Evolutionary conservation across 768 basidiomycete genomes (phyloP).

Genomic region (Rhizopogon roseolus): DNA sequence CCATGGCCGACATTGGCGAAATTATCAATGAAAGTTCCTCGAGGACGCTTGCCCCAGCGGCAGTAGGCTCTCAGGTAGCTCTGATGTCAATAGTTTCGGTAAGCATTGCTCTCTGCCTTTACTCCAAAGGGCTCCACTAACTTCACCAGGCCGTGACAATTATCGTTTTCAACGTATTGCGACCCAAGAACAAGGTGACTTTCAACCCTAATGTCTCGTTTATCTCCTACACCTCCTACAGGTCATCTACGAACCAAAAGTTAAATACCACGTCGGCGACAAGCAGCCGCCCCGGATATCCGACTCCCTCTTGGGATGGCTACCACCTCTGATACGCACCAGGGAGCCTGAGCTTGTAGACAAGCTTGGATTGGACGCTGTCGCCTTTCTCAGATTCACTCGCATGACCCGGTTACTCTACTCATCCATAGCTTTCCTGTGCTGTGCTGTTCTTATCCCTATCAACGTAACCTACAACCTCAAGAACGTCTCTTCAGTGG

Average conservation of each 20-base stretch:
- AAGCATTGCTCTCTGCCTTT: slow-evolving; percentile 27
- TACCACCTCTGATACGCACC: slow-evolving; percentile 77
- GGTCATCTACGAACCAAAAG: slow-evolving; percentile 92
- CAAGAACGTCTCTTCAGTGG: slow-evolving; percentile 44
- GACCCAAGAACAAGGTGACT: slow-evolving; percentile 80
- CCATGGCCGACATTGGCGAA: slow-evolving; percentile 27
- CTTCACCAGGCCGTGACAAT: slow-evolving; percentile 54
- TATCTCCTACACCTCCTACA: slow-evolving; percentile 19
- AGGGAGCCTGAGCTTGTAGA: slow-evolving; percentile 88
- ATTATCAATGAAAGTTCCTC: slow-evolving; percentile 29
- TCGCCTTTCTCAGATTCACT: slow-evolving; percentile 87
- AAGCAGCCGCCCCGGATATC: slow-evolving; percentile 80
- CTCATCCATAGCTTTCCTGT: slow-evolving; percentile 53
- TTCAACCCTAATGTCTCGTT: not conserved
- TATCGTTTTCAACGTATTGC: slow-evolving; percentile 75
- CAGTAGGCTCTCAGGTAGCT: slow-evolving; percentile 73
- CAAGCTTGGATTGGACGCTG: slow-evolving; percentile 89
- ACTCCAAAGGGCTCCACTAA: slow-evolving; percentile 1
- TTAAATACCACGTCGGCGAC: slow-evolving; percentile 80
- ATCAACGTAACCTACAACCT: slow-evolving; percentile 86
- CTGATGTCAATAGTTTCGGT: slow-evolving; percentile 75
- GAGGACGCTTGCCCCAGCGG: slow-evolving; percentile 74
- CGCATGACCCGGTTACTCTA: slow-evolving; percentile 80
- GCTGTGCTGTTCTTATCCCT: slow-evolving; percentile 76
- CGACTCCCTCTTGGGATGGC: slow-evolving; percentile 84